Base-by-base conservation (phyloP, 805 yeast genomes). In the Spathaspora arborariae region DNA sequence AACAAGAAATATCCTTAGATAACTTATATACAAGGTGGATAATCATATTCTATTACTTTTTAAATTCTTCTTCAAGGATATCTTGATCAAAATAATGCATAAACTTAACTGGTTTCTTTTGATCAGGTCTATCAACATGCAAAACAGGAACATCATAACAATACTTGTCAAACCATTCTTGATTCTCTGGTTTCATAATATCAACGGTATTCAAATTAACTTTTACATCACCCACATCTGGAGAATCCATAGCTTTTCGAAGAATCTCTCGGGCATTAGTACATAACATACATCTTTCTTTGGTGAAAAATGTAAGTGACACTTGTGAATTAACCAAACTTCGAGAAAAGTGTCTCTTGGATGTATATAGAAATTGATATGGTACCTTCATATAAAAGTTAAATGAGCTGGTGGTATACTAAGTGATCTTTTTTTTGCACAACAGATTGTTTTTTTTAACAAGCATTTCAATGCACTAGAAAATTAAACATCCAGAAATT, bases 131-230 rank as follows among this genome's bases (percentile, higher is more conserved):
- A 54, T 82, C 83, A 7, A 86, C 70, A 59, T 86, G 91, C 37
- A 86, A 58, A 0, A 86, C 95, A 0, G 95, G 95, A 5, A 86
- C 84, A 57, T 86, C 95, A 59, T 81, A 85, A 54, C 90, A 80
- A 54, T 85, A 86, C 50, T 74, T 71, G 44, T 84, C 87, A 74
- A 82, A 84, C 83, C 88, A 85, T 41, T 73, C 68, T 41, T 76
- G 68, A 56, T 85, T 82, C 45, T 76, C 75, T 0, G 81, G 80
- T 21, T 73, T 68, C 60, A 78, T 78, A 26, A 86, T 85, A 57
- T 86, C 87, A 3, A 83, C 65, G 10, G 70, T 64, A 2, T 65
- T 60, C 44, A 80, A 58, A 6, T 65, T 53, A 2, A 75, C 53
- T 3, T 59, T 54, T 30, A 55, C 50, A 16, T 59, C 49, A n/a